Base-by-base conservation (phyloP, 345 rosid genomes). In the Boechera divaricarpa region DNA sequence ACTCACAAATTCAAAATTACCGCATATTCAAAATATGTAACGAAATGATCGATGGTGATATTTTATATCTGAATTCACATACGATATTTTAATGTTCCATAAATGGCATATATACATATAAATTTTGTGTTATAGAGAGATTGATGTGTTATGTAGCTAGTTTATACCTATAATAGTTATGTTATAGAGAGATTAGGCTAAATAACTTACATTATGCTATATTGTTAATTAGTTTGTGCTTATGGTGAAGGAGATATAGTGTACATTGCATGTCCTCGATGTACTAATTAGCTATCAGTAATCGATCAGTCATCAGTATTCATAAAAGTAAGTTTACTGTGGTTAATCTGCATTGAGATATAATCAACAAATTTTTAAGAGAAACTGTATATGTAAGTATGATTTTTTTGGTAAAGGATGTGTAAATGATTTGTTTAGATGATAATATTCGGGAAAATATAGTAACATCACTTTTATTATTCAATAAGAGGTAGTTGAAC, bases 81-180 rank as follows among this genome's bases (percentile, higher is more conserved):
- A 44, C 38, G 21, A 63, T 63, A 63, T 63, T 44, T 9, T 7
- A 29, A 63, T 44, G 18, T 42, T 63, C 36, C 51, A 41, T 26
- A 10, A 61, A 11, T 63, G 24, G 2, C 1, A 0, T 47, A 54
- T 54, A 55, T 38, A 16, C 28, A 7, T 32, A 13, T 15, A 57
- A 54, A 56, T 1, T 35, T 35, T 31, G 1, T 31, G 61, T 56
- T 3, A 3, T 7, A 15, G 21, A 31, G 39, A 3, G 38, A 56
- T 56, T 56, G 9, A 29, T 29, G 41, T 38, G 11, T 8, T 38
- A 49, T 52, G 24, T 52, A 52, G 13, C 15, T 52, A 52, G 6
- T 26, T 12, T 54, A 53, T 35, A n/a, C 63, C 45, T 58, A 31
- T 4, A 29, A 32, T 7, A 56, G 33, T n/a, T n/a, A 6, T 33